These are phyloP conservation scores for Polysphondylium violaceum DNA, from an alignment of 78 protist species.

Conservation along the genomic window DNA sequence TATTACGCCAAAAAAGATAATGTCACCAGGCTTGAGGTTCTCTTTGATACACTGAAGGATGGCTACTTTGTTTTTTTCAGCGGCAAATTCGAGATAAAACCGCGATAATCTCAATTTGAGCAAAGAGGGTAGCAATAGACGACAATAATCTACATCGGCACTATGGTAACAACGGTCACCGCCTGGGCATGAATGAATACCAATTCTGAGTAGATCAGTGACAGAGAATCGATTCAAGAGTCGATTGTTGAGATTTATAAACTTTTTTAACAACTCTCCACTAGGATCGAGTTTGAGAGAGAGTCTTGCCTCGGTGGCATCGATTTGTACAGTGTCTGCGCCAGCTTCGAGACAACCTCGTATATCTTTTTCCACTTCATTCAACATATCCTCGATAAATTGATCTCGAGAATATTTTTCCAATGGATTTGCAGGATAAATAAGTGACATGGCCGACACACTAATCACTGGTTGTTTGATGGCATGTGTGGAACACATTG, in stretches of 20 bases:
- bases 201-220: slow-evolving; percentile 17
- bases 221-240: slow-evolving; percentile 17
- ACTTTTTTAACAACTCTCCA: slow-evolving; percentile 5
- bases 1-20: slow-evolving; percentile 47
- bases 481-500: not conserved
- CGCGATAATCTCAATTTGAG: not conserved
- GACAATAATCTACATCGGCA: slow-evolving; percentile 16
- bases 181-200: slow-evolving; percentile 59
- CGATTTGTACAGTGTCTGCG: slow-evolving; percentile 17
- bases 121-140: slow-evolving; percentile 11
- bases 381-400: slow-evolving; percentile 17
- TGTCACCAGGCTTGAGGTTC: slow-evolving; percentile 4
- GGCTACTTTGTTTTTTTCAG: not conserved
- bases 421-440: slow-evolving; percentile 8
- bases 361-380: slow-evolving; percentile 60
- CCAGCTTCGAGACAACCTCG: not conserved
- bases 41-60: slow-evolving; percentile 6
- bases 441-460: slow-evolving; percentile 34
- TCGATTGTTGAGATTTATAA: slow-evolving; percentile 34
- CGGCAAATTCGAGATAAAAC: slow-evolving; percentile 34
- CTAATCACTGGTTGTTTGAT: slow-evolving; percentile 42
- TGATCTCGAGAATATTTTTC: slow-evolving; percentile 2
- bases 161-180: slow-evolving; percentile 23
- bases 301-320: slow-evolving; percentile 32
- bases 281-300: slow-evolving; percentile 39